phyloP scores from a whole-genome alignment of 176 grass and related monocot species.

The Hordeum marinum region DNA sequence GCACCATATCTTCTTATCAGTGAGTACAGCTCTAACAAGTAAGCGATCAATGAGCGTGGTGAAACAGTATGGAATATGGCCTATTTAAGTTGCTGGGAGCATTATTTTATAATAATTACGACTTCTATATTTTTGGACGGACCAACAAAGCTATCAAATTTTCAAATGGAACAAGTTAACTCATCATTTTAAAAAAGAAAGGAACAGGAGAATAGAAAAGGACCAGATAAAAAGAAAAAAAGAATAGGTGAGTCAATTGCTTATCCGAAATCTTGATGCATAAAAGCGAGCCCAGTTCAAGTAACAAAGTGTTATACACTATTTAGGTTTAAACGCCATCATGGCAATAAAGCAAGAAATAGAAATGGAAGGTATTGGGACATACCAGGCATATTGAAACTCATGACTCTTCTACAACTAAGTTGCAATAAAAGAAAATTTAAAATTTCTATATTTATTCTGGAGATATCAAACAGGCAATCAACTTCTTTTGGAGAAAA shows the following conservation, averaged over 20 bases:
- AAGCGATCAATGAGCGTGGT: background rate
- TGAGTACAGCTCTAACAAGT: background rate
- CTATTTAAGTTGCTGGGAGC: background rate
- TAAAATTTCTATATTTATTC: background rate
- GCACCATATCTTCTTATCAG: background rate
- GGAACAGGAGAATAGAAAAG: background rate
- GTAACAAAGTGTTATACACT: background rate
- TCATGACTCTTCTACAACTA: background rate
- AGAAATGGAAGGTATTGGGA: background rate
- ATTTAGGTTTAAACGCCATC: constrained; percentile 11
- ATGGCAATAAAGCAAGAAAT: background rate
- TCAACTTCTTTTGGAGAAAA: background rate
- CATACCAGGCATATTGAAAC: background rate
- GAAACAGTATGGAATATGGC: background rate
- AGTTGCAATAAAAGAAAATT: background rate
- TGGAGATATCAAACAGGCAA: constrained; percentile 18
- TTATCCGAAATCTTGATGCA: background rate
- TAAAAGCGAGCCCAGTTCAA: constrained; percentile 4
- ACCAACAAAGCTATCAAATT: background rate
- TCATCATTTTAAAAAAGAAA: background rate
- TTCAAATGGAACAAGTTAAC: background rate
- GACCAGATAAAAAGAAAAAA: background rate
- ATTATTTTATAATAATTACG: background rate
- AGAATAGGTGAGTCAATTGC: background rate
- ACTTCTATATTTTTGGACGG: background rate